These are phyloP conservation scores for Thielaviopsis ethacetica DNA, from an alignment of 2,329 filamentous ascomycete genomes.

Conservation along the genomic window DNA sequence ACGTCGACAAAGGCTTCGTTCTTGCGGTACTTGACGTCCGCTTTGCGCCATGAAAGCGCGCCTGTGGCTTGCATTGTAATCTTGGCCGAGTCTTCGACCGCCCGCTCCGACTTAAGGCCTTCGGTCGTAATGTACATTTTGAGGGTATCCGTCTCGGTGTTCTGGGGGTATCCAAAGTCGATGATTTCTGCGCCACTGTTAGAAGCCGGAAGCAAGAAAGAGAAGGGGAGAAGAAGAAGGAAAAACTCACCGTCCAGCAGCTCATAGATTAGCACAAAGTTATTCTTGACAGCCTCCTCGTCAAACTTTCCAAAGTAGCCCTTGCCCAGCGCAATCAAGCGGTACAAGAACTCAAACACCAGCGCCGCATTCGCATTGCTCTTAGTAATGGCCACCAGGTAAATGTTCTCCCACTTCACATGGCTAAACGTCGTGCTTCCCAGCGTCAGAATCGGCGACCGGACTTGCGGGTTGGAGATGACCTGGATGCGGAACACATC, in stretches of 20 bases:
- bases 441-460: slow-evolving; percentile 90
- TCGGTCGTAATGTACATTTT: slow-evolving; percentile 99
- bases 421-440: slow-evolving; percentile 98
- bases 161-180: slow-evolving; percentile 97
- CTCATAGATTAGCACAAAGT: slow-evolving; percentile 97
- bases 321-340: slow-evolving; percentile 74
- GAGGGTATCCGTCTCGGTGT: slow-evolving; percentile 93
- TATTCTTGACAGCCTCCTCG: slow-evolving; percentile 98
- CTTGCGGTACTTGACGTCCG: slow-evolving; percentile 97
- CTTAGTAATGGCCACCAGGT: slow-evolving; percentile 92
- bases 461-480: slow-evolving; percentile 94
- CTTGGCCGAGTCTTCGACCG: slow-evolving; percentile 81
- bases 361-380: slow-evolving; percentile 97
- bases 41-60: slow-evolving; percentile 88
- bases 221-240: no score
- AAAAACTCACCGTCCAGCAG: slow-evolving; percentile 60
- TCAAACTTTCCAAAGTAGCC: slow-evolving; percentile 99
- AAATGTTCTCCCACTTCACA: slow-evolving; percentile 99
- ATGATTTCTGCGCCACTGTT: slow-evolving; percentile 56
- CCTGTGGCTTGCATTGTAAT: slow-evolving; percentile 99
- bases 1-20: slow-evolving; percentile 99
- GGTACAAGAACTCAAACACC: slow-evolving; percentile 95
- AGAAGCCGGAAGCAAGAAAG: not conserved
- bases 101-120: slow-evolving; percentile 82
- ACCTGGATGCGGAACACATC: slow-evolving; percentile 99